A percentile compares a stretch with the other conserved stretches of the same genome.
phyloP scores from a whole-genome alignment of 805 yeast species.

The Candida schatavii region DNA sequence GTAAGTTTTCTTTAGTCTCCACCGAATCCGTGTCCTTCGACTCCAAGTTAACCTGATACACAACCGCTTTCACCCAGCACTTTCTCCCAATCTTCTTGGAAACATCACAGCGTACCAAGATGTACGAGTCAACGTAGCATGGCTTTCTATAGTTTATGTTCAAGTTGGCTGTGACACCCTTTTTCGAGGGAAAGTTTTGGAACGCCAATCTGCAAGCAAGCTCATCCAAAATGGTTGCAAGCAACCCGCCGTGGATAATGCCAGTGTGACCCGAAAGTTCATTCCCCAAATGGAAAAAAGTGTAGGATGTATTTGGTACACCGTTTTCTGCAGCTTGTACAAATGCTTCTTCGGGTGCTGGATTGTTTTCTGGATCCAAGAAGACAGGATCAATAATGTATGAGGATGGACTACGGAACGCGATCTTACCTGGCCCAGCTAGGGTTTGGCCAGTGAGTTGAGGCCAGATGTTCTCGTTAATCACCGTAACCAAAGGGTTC shows the following conservation, averaged over 20 bases:
- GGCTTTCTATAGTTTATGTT: slow-evolving; percentile 40
- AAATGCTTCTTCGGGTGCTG: slow-evolving; percentile 22
- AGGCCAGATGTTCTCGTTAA: slow-evolving; percentile 30
- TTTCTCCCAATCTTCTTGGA: slow-evolving; percentile 35
- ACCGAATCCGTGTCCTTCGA: slow-evolving; percentile 11
- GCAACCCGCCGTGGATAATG: slow-evolving; percentile 43
- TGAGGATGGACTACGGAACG: slow-evolving; percentile 29
- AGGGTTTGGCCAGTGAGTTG: slow-evolving; percentile 36
- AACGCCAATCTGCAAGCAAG: slow-evolving; percentile 42
- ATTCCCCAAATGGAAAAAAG: slow-evolving; percentile 39
- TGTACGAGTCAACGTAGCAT: slow-evolving; percentile 27
- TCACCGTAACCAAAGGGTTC: slow-evolving; percentile 8
- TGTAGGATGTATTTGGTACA: slow-evolving; percentile 32
- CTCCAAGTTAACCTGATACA: slow-evolving; percentile 23
- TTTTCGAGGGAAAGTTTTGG: slow-evolving; percentile 35
- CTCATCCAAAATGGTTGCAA: slow-evolving; percentile 43
- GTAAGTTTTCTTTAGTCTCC: slow-evolving; percentile 21
- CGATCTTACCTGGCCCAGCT: slow-evolving; percentile 32
- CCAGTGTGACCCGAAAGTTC: slow-evolving; percentile 38
- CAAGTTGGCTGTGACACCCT: slow-evolving; percentile 44
- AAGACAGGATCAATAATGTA: slow-evolving; percentile 34
- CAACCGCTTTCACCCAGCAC: slow-evolving; percentile 36
- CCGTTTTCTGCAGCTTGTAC: slow-evolving; percentile 10
- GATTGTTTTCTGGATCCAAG: slow-evolving; percentile 8
- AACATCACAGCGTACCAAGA: slow-evolving; percentile 33